Evolutionary conservation across 2,329 filamentous ascomycete genomes (phyloP).

Genomic region (Colletotrichum karsti): DNA sequence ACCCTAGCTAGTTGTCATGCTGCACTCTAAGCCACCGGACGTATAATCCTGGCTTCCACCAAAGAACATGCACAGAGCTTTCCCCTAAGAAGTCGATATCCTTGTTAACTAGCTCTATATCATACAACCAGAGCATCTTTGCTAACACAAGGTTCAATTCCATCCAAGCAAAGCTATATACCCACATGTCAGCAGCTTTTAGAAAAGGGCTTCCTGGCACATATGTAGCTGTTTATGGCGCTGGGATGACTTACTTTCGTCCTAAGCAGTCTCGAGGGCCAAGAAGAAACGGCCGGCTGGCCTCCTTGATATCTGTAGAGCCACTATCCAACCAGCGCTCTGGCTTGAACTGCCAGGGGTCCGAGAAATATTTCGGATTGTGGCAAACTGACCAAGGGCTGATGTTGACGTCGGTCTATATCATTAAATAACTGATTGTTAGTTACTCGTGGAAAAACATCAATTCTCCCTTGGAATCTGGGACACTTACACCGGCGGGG

Average conservation of each 20-base stretch:
- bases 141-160: not conserved
- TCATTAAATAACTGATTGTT: not conserved
- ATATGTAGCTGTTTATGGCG: too few relatives aligned
- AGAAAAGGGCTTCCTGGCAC: too few relatives aligned
- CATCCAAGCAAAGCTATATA: not conserved
- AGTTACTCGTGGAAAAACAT: not conserved
- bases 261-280: not conserved
- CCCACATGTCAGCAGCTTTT: too few relatives aligned
- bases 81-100: not conserved
- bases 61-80: not conserved
- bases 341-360: not conserved
- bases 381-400: not conserved
- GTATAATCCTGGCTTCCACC: not conserved
- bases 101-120: not conserved
- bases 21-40: not conserved
- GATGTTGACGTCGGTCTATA: not conserved
- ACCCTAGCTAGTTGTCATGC: too few relatives aligned
- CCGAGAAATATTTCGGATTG: not conserved
- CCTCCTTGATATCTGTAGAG: not conserved
- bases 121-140: not conserved
- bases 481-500: not conserved
- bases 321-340: not conserved
- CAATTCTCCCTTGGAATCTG: fast-evolving
- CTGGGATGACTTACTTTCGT: not conserved
- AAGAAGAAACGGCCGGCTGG: not conserved